These are phyloP conservation scores for Yarrowia sp. DNA, from an alignment of 805 yeast genomes.

Conservation along the genomic window DNA sequence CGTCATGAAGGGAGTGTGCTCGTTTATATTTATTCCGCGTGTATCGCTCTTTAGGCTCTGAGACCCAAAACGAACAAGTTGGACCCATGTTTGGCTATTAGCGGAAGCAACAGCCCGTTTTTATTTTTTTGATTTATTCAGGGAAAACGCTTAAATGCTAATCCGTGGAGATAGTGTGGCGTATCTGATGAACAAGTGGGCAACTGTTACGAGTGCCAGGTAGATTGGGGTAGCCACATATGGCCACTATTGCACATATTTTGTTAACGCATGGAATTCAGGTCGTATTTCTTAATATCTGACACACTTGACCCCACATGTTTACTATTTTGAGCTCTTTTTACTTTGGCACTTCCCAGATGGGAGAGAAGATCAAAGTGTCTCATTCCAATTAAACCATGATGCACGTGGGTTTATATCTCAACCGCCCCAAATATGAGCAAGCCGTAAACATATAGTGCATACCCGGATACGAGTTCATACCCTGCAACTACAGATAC, in stretches of 20 bases:
- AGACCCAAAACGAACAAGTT: neutral
- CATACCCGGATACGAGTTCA: slow-evolving; percentile 1
- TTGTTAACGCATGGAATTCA: no score
- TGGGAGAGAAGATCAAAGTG: neutral
- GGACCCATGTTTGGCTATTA: slow-evolving; percentile 2
- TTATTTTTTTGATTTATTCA: no score
- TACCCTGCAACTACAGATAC: no score
- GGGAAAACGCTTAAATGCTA: no score
- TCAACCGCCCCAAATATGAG: neutral
- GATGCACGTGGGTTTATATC: neutral
- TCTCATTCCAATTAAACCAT: slow-evolving; percentile 6
- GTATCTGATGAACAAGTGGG: neutral
- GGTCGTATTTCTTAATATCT: no score
- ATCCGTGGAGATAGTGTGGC: neutral
- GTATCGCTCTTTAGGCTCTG: neutral
- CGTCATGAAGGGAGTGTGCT: neutral
- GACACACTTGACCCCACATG: no score
- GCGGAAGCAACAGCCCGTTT: no score
- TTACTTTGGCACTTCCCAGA: neutral
- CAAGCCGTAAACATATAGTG: neutral
- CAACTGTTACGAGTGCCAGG: no score
- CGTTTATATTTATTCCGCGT: neutral
- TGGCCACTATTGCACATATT: no score
- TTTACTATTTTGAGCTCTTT: neutral
- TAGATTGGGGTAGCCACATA: no score